phyloP scores from a whole-genome alignment of 202 grass and related monocot genomes.

The Setaria viridis region DNA sequence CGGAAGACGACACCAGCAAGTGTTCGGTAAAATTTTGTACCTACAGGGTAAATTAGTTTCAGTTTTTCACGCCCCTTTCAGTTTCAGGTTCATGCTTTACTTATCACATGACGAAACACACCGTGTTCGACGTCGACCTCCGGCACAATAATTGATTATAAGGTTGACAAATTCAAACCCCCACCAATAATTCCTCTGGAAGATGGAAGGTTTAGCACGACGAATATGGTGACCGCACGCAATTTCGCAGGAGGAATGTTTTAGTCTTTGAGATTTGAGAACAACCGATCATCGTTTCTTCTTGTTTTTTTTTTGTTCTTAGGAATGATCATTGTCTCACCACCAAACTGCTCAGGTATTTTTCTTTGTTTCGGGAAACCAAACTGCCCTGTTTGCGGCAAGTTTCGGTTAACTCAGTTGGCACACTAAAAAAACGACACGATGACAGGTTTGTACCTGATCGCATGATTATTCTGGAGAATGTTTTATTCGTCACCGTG shows the following conservation, averaged over 20 bases:
- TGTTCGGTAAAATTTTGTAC: not conserved
- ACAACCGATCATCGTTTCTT: not conserved
- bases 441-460: not conserved
- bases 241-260: constrained; percentile 2
- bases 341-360: not conserved
- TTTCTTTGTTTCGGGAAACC: not conserved
- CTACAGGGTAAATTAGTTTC: too few species aligned
- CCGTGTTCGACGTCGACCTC: constrained; percentile 2
- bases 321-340: not conserved
- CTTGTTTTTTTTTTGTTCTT: not conserved
- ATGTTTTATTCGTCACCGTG: constrained; percentile 25
- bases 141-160: constrained; percentile 3
- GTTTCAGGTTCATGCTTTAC: not conserved
- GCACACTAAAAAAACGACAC: constrained; percentile 2
- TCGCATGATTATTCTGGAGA: not conserved
- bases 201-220: not conserved
- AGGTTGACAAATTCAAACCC: constrained; percentile 17
- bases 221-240: not conserved
- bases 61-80: not conserved
- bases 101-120: constrained; percentile 13
- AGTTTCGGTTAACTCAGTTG: constrained; percentile 16
- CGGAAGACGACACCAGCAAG: not conserved
- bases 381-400: not conserved
- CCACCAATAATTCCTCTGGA: not conserved
- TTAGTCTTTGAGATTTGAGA: not conserved